Base-by-base conservation (phyloP, 495 filamentous ascomycete species). In the Tirmania nivea region DNA sequence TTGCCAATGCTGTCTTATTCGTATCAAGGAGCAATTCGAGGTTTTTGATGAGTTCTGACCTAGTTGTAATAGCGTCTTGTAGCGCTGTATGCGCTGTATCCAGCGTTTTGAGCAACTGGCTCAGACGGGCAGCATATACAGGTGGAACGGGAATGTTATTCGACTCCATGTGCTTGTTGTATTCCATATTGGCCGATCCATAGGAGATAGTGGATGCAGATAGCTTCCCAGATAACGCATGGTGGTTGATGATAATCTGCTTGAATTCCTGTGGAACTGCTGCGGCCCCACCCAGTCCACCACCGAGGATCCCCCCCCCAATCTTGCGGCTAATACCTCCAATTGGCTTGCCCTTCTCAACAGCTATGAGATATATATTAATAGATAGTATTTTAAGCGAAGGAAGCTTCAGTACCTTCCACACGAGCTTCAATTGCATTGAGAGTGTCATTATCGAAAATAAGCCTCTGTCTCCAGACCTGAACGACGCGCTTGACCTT, bases 21-120 rank as follows among this genome's bases (percentile, higher is more conserved):
- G 73, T 76, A 19, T 78, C 74, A 1, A 99, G 69, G 5, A 96
- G 66, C 57, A 83, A 89, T 67, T 94, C 86, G 8, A 96, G 71
- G 2, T 78, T 86, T 20, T 74, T 70, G 11, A 96, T 78, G 19
- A 96, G 72, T 19, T 78, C 73, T 42, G 74, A 74, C 16, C 92
- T 83, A 2, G 87, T 84, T 61, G 89, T 88, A 63, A 99, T 85
- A 55, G 82, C 82, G 55, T 92, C 86, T 3, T 84, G 81, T 1
- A 96, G 84, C 0, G 88, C 88, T 45, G 78, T 82, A 67, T 96
- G 86, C n/a, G 90, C 90, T 53, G 77, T 85, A 35, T 87, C 86
- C 14, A 99, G 75, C 3, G 76, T 78, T 69, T 90, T 94, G 50
- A 96, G 72, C 8, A 99, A 71, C 3, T 84, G 79, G 57, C 79